Conservation (phyloP, 805 yeast genomes). For the Sporopachydermia quercuum region DNA sequence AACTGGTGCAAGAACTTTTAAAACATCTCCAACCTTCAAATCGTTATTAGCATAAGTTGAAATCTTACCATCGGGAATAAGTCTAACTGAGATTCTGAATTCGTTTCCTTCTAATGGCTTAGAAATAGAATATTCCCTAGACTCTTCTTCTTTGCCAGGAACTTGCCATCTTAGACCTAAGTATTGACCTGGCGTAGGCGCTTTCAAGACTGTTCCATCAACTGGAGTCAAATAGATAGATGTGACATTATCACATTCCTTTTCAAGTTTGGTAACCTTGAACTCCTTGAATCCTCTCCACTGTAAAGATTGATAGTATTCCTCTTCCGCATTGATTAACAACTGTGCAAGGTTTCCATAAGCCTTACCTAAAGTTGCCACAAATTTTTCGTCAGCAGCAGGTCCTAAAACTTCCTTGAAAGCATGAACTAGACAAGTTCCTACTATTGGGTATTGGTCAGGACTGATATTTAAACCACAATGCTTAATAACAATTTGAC, state of each 20-base stretch:
- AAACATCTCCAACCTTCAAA: conserved; percentile 30
- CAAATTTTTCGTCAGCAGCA: conserved; percentile 42
- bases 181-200: conserved; percentile 30
- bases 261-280: conserved; percentile 24
- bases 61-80: conserved; percentile 30
- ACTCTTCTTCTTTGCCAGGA: conserved; percentile 25
- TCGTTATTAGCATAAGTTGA: conserved; percentile 35
- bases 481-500: conserved; percentile 49
- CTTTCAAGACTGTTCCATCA: conserved; percentile 21
- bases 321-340: conserved; percentile 39
- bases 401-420: conserved; percentile 39
- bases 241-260: conserved; percentile 32
- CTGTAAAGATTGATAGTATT: conserved; percentile 28
- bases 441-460: conserved; percentile 56
- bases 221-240: conserved; percentile 35
- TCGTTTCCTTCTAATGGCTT: conserved; percentile 21
- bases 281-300: conserved; percentile 52
- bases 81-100: conserved; percentile 45
- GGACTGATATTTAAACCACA: conserved; percentile 47
- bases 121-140: conserved; percentile 49
- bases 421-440: conserved; percentile 37
- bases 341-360: conserved; percentile 48
- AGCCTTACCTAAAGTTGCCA: conserved; percentile 53
- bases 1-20: conserved; percentile 42
- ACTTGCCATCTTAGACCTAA: conserved; percentile 10